Evolutionary conservation across 2,329 filamentous ascomycete genomes (phyloP).

Genomic region (Sphaerulina musiva): DNA sequence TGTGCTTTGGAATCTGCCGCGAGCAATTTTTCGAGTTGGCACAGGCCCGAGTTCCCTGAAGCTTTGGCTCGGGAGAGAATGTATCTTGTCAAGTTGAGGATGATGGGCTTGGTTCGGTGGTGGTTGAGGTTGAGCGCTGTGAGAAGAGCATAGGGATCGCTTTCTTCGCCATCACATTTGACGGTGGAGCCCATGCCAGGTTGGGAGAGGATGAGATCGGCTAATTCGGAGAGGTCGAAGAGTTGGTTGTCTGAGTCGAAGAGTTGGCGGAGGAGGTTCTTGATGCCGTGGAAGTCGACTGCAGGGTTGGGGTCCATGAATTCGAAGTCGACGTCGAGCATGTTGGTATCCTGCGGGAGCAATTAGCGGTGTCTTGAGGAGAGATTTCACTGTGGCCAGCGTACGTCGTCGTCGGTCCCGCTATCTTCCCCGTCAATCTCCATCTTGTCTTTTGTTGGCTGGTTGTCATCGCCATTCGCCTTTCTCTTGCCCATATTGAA

Average conservation of each 20-base stretch:
- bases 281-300: slow-evolving; percentile 91
- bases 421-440: slow-evolving; percentile 34
- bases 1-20: slow-evolving; percentile 39
- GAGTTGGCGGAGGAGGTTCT: slow-evolving; percentile 81
- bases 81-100: slow-evolving; percentile 67
- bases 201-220: slow-evolving; percentile 82
- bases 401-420: slow-evolving; percentile 27
- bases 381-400: slow-evolving; percentile 12
- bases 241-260: slow-evolving; percentile 81
- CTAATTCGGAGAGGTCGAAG: slow-evolving; percentile 79
- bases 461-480: slow-evolving; percentile 42
- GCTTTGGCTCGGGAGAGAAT: slow-evolving; percentile 51
- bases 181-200: slow-evolving; percentile 86
- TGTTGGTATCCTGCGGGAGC: slow-evolving; percentile 66
- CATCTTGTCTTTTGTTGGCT: slow-evolving; percentile 40
- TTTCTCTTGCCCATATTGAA: slow-evolving; percentile 48
- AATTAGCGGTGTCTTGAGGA: slow-evolving; percentile 8
- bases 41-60: slow-evolving; percentile 35
- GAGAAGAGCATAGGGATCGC: slow-evolving; percentile 85
- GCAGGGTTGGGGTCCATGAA: slow-evolving; percentile 93
- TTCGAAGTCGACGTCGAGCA: slow-evolving; percentile 94
- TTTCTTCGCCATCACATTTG: slow-evolving; percentile 92
- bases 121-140: slow-evolving; percentile 77
- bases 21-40: slow-evolving; percentile 38
- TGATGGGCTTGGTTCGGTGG: slow-evolving; percentile 64